phyloP scores from a whole-genome alignment of 768 basidiomycete genomes.

The Hygrocybe punicea region DNA sequence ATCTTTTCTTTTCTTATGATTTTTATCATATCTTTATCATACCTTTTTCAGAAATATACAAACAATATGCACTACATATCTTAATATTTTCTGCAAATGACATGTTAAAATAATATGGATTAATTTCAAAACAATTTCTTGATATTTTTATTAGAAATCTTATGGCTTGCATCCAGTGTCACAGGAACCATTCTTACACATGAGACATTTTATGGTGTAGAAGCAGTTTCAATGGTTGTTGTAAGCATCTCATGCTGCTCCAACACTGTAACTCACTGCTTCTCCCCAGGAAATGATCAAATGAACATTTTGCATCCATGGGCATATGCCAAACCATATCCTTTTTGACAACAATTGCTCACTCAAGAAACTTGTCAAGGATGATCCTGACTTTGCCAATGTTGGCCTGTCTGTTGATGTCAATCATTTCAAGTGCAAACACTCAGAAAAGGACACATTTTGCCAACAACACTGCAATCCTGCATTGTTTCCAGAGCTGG shows the following conservation, averaged over 20 bases:
- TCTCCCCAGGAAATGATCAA: constrained; percentile 10
- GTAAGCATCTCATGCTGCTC: neutral
- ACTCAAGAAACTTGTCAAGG: too few relatives aligned
- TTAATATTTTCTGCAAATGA: too few relatives aligned
- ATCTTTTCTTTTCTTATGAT: too few relatives aligned
- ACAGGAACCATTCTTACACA: constrained; percentile 21
- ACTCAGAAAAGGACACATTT: constrained; percentile 23
- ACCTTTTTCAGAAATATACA: too few relatives aligned
- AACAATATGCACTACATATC: too few relatives aligned
- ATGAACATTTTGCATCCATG: constrained; percentile 17
- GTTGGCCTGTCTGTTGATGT: constrained; percentile 32
- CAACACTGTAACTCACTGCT: too few relatives aligned
- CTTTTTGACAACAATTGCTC: constrained; percentile 19
- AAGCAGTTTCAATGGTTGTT: neutral
- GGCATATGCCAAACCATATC: constrained; percentile 1
- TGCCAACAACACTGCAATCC: constrained; percentile 31
- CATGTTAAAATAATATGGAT: too few relatives aligned
- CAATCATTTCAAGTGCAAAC: constrained; percentile 36
- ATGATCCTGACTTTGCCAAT: too few relatives aligned
- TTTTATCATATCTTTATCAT: too few relatives aligned
- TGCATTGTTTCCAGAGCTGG: constrained; percentile 37
- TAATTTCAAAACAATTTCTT: too few relatives aligned
- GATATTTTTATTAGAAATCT: too few relatives aligned
- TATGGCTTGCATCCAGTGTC: too few relatives aligned
- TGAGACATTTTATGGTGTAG: constrained; percentile 19